Evolutionary conservation across 352 stramenopile species (phyloP), one percentile per base, ranked within the genome.

Genomic region (Phytophthora hibernalis): DNA sequence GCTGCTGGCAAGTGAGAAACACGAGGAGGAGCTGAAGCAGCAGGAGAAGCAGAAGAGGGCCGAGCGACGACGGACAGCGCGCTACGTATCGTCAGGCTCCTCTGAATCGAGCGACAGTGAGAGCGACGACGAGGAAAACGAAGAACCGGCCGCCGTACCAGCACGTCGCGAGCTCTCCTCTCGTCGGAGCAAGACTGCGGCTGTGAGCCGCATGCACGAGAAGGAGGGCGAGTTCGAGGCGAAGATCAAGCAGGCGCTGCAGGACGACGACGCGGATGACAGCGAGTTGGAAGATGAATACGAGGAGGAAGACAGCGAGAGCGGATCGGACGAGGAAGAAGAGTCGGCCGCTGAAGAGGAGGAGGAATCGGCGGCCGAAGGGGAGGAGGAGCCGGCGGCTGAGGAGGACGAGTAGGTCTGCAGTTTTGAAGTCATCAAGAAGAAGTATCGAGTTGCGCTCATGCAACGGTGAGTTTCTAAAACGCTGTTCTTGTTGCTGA

Each of bases 131-230:
- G 74, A 72, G 22, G 60, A 71, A 8, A 69, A 68, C 3, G 65
- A 75, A 1, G 45, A 79, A 4, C 44, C 68, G 1, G 45, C 22
- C 7, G 28, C 44, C 15, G 57, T 45, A 7, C 58, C 61, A 1
- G 20, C 49, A 22, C 76, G 73, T 0, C 82, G 81, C 11, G 68
- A 85, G 22, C 35, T 78, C 8, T 83, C 76, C 7, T 76, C 80
- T 35, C 80, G 82, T 31, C 75, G 85, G 33, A 89, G 80, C 55
- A 91, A 85, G 54, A 78, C 74, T 8, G 71, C 81, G 2, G 82
- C 82, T 11, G 76, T 85, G 33, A 83, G 72, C 59, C 80, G 82
- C 11, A 91, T 91, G 77, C 79, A 83, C 22, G 60, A 76, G 22
- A 79, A 87, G 51, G 71, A 86, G 47, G 71, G 74, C 16, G 79